Evolutionary conservation across 163 green algal species (phyloP).

Genomic region (Scenedesmus sp.): DNA sequence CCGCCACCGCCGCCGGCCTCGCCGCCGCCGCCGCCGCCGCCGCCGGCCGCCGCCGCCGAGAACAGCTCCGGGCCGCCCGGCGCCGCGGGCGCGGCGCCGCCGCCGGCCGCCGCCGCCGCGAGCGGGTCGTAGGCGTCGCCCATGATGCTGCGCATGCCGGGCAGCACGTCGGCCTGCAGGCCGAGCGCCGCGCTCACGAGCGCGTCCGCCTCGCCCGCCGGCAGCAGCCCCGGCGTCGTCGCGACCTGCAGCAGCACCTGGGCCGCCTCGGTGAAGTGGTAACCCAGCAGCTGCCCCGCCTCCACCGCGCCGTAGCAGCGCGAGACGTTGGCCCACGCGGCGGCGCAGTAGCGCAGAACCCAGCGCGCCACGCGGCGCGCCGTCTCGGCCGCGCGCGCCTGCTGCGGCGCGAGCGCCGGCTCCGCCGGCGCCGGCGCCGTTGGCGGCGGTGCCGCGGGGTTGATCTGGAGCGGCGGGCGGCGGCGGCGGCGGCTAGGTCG

Average conservation of each 20-base stretch:
- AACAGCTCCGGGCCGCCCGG: too few species aligned
- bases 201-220: not conserved
- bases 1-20: not conserved
- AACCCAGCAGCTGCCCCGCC: constrained; percentile 13
- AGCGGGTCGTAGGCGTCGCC: constrained; percentile 5
- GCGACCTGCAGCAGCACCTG: constrained; percentile 37
- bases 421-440: too few species aligned
- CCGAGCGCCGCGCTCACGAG: not conserved
- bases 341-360: constrained; percentile 28
- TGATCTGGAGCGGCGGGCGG: not conserved
- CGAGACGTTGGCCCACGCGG: constrained; percentile 1
- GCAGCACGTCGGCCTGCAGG: constrained; percentile 33
- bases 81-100: not conserved
- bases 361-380: not conserved
- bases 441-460: too few species aligned
- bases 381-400: not conserved
- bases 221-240: constrained; percentile 3
- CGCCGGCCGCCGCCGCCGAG: not conserved
- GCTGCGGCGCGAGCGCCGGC: constrained; percentile 34
- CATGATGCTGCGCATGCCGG: constrained; percentile 27
- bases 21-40: not conserved
- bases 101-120: not conserved
- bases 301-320: constrained; percentile 12
- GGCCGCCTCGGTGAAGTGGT: constrained; percentile 33
- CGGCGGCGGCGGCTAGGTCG: not conserved